Evolutionary conservation across 139 green algal genomes (phyloP).

Genomic region (Trebouxia sp.): DNA sequence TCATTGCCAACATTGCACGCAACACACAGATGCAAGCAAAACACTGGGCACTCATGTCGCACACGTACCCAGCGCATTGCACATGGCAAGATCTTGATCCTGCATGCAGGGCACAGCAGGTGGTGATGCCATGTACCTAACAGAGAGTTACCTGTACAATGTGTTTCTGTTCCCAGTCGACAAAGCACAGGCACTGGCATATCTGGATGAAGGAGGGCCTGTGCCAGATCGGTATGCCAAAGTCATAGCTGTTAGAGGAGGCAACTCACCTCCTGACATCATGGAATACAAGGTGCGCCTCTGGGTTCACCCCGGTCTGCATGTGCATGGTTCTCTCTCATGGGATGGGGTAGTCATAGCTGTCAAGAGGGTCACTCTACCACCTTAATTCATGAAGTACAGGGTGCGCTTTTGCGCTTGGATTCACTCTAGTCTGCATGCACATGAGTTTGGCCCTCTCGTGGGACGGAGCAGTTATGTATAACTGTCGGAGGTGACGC

Average conservation of each 20-base stretch:
- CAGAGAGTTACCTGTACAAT: slow-evolving; percentile 33
- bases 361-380: too few relatives aligned
- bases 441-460: too few relatives aligned
- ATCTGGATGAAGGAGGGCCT: slow-evolving; percentile 37
- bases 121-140: neutral
- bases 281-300: slow-evolving; percentile 47
- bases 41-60: neutral
- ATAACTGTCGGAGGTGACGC: too few relatives aligned
- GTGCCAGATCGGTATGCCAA: slow-evolving; percentile 33
- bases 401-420: too few relatives aligned
- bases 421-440: too few relatives aligned
- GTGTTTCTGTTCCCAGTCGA: slow-evolving; percentile 31
- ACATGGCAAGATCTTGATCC: neutral
- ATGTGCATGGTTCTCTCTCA: neutral
- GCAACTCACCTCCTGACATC: slow-evolving; percentile 24
- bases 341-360: too few relatives aligned
- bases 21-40: too few relatives aligned
- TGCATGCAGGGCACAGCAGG: neutral
- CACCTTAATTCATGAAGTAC: too few relatives aligned
- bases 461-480: too few relatives aligned
- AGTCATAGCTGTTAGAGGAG: slow-evolving; percentile 35
- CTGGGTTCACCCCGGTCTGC: neutral
- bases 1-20: too few relatives aligned
- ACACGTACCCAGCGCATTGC: too few relatives aligned
- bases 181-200: slow-evolving; percentile 38